phyloP scores from a whole-genome alignment of 257 asterid genomes.

The Nyctanthes arbortristis region DNA sequence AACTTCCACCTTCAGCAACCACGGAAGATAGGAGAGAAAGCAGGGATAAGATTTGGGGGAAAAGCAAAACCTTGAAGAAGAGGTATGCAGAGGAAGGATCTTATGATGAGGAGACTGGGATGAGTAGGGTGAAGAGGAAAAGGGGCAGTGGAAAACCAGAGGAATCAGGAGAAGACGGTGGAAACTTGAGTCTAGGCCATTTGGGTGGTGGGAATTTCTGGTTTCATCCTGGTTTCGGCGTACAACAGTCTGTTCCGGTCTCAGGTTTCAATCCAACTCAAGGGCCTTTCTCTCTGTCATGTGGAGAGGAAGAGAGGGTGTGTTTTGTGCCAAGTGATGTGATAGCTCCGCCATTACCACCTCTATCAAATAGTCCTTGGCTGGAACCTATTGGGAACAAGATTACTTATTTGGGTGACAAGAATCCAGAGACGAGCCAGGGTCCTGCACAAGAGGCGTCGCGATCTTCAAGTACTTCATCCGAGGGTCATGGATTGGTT shows the following conservation, averaged over 20 bases:
- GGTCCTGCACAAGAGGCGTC: slow-evolving; percentile 56
- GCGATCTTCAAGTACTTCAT: slow-evolving; percentile 70
- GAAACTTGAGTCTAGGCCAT: slow-evolving; percentile 45
- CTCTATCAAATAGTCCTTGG: slow-evolving; percentile 76
- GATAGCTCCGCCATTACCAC: slow-evolving; percentile 50
- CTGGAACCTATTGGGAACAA: slow-evolving; percentile 64
- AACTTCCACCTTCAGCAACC: slow-evolving; percentile 60
- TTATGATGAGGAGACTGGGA: slow-evolving; percentile 49
- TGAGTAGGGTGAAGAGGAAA: slow-evolving; percentile 67
- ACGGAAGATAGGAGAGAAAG: slow-evolving; percentile 51
- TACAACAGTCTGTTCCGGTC: slow-evolving; percentile 27
- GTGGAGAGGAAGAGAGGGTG: slow-evolving; percentile 63
- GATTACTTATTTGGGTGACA: slow-evolving; percentile 53
- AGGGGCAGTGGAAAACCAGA: slow-evolving; percentile 40
- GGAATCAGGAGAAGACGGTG: slow-evolving; percentile 42
- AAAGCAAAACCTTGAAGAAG: slow-evolving; percentile 53
- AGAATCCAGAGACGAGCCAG: slow-evolving; percentile 42
- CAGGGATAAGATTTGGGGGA: slow-evolving; percentile 56
- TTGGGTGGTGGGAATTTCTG: slow-evolving; percentile 57
- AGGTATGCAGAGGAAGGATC: slow-evolving; percentile 63
- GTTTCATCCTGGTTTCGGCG: slow-evolving; percentile 54
- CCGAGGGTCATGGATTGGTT: slow-evolving; percentile 53
- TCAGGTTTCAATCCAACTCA: slow-evolving; percentile 37
- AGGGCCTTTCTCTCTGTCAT: slow-evolving; percentile 57
- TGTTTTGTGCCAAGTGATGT: slow-evolving; percentile 46